phyloP scores from a whole-genome alignment of 768 basidiomycete species.

The Boletus pseudo-olivaceus region DNA sequence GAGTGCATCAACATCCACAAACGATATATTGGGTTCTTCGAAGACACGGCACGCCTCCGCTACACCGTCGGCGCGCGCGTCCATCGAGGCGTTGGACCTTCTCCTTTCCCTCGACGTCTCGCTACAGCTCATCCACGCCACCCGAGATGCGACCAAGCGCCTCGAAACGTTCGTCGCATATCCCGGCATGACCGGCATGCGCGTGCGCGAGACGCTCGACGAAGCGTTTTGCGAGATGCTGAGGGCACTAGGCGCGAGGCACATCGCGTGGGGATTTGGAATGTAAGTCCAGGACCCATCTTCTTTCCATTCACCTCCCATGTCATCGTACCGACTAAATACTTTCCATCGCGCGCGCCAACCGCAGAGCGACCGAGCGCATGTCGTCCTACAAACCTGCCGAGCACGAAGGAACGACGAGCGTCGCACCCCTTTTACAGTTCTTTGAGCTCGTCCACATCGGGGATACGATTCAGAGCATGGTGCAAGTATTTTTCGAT shows the following conservation, averaged over 20 bases:
- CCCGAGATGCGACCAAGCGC: conserved; percentile 87
- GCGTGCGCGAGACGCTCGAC: conserved; percentile 90
- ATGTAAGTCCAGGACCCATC: conserved; percentile 42
- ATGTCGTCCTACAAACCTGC: conserved; percentile 90
- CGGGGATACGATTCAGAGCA: conserved; percentile 95
- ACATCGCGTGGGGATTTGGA: conserved; percentile 77
- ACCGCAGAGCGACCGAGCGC: conserved; percentile 73
- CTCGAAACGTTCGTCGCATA: conserved; percentile 88
- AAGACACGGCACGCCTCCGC: background rate
- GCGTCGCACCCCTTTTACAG: conserved; percentile 89
- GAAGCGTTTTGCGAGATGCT: conserved; percentile 88
- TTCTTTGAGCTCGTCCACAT: conserved; percentile 98
- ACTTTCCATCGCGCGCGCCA: background rate
- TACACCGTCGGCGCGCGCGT: background rate
- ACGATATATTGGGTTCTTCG: background rate
- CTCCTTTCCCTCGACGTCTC: conserved; percentile 89
- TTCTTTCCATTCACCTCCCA: background rate
- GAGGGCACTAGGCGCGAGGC: conserved; percentile 70
- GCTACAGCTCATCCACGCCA: conserved; percentile 88
- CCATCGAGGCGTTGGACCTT: conserved; percentile 61
- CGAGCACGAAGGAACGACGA: conserved; percentile 75
- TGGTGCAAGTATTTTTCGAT: conserved; percentile 98
- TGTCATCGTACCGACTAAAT: background rate
- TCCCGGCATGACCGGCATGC: conserved; percentile 81
- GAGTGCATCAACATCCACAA: background rate